A percentile compares a stretch with the other conserved stretches of the same genome.
Evolutionary conservation across 768 basidiomycete genomes (phyloP).

Genomic region (Leccinum broughii): DNA sequence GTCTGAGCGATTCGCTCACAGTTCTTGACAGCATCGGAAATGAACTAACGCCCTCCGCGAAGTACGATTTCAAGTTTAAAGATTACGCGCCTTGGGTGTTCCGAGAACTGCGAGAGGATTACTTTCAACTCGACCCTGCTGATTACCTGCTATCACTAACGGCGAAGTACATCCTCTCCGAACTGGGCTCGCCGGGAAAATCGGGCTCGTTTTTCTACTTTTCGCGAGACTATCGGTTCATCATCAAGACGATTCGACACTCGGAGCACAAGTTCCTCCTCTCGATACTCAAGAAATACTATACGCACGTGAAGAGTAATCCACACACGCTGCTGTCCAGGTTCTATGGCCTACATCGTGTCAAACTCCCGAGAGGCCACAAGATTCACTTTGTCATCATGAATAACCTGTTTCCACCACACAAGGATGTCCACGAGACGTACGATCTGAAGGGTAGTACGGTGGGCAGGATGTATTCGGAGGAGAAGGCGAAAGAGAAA

Average conservation of each 20-base stretch:
- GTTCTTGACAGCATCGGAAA: slow-evolving; percentile 74
- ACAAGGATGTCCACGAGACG: slow-evolving; percentile 96
- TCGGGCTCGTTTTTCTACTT: slow-evolving; percentile 99
- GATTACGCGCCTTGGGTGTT: slow-evolving; percentile 99
- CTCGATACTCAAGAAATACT: slow-evolving; percentile 78
- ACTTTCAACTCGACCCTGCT: slow-evolving; percentile 94
- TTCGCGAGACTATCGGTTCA: slow-evolving; percentile 97
- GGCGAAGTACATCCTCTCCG: slow-evolving; percentile 95
- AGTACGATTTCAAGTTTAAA: slow-evolving; percentile 99
- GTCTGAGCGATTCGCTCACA: neutral
- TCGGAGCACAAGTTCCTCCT: slow-evolving; percentile 93
- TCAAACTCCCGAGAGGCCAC: slow-evolving; percentile 88
- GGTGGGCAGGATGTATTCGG: slow-evolving; percentile 83
- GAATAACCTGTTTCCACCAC: slow-evolving; percentile 99
- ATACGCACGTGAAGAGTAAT: slow-evolving; percentile 82
- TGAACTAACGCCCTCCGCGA: slow-evolving; percentile 95
- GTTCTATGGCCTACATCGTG: slow-evolving; percentile 96
- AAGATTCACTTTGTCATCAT: slow-evolving; percentile 99
- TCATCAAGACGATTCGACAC: slow-evolving; percentile 98
- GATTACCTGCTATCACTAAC: slow-evolving; percentile 97
- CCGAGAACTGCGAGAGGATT: slow-evolving; percentile 89
- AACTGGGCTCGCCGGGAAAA: no score
- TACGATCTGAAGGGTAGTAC: slow-evolving; percentile 97
- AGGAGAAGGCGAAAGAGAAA: slow-evolving; percentile 74
- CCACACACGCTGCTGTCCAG: slow-evolving; percentile 92